Conservation (phyloP, 352 stramenopile species). For the Elongisporangium prolatum region DNA sequence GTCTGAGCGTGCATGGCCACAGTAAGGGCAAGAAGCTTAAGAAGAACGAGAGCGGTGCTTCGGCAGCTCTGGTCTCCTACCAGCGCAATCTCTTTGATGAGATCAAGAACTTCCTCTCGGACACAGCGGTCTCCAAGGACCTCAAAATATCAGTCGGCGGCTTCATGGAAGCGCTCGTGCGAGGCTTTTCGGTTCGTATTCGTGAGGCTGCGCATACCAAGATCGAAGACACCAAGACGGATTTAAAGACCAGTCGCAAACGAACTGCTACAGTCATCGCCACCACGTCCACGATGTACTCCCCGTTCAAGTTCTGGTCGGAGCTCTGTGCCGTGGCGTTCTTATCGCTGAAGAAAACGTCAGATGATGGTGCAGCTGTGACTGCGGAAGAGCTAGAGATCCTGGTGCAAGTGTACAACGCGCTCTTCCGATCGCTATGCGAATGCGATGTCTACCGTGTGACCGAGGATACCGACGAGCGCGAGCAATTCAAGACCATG, state of each 20-base stretch:
- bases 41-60: conserved; percentile 20
- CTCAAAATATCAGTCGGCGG: conserved; percentile 47
- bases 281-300: conserved; percentile 65
- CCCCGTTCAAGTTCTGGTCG: conserved; percentile 86
- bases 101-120: conserved; percentile 46
- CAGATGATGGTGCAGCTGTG: not conserved
- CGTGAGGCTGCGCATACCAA: conserved; percentile 54
- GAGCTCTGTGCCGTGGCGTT: conserved; percentile 69
- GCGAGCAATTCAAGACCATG: conserved; percentile 77
- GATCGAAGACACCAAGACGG: conserved; percentile 65
- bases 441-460: conserved; percentile 78
- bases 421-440: conserved; percentile 64
- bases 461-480: conserved; percentile 80
- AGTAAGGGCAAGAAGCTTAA: conserved; percentile 30
- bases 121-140: conserved; percentile 18
- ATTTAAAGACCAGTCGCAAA: conserved; percentile 75
- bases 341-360: conserved; percentile 30
- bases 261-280: conserved; percentile 71
- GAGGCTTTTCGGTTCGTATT: conserved; percentile 51
- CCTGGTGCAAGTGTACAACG: conserved; percentile 44
- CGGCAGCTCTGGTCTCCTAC: conserved; percentile 58
- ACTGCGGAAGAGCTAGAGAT: conserved; percentile 14
- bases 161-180: conserved; percentile 63
- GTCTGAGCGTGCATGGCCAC: not conserved
- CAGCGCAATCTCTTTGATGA: conserved; percentile 80